Conservation (phyloP, 768 basidiomycete genomes). For the Suillus weaverae region DNA sequence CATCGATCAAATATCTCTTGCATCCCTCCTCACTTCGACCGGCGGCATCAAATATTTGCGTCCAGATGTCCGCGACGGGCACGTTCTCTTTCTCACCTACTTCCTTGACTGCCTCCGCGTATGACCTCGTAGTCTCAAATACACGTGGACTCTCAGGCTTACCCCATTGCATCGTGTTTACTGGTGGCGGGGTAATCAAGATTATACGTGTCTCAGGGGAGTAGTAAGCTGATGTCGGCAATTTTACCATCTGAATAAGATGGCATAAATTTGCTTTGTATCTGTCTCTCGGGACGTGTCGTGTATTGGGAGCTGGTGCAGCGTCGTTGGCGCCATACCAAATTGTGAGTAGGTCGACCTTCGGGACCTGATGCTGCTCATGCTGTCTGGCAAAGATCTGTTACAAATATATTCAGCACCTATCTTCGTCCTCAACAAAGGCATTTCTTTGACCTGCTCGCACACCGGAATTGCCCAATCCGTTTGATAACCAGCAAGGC, state of each 20-base stretch:
- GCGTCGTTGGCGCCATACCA: constrained; percentile 95
- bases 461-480: constrained; percentile 83
- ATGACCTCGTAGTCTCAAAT: constrained; percentile 62
- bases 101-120: constrained; percentile 68
- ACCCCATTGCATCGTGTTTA: constrained; percentile 62
- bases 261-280: constrained; percentile 64
- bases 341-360: constrained; percentile 69
- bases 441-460: constrained; percentile 52
- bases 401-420: not conserved
- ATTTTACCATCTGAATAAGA: constrained; percentile 62
- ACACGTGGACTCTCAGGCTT: constrained; percentile 34
- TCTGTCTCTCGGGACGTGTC: constrained; percentile 73
- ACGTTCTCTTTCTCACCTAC: constrained; percentile 57
- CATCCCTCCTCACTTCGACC: constrained; percentile 56
- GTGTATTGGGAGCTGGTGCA: constrained; percentile 58
- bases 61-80: constrained; percentile 75
- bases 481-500: constrained; percentile 82
- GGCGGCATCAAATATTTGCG: constrained; percentile 64
- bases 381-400: constrained; percentile 60
- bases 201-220: constrained; percentile 74
- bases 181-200: constrained; percentile 82
- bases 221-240: constrained; percentile 60
- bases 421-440: not conserved
- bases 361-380: constrained; percentile 49
- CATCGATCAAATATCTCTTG: constrained; percentile 61